These are phyloP conservation scores for Carex arenaria DNA, from an alignment of 202 grass and related monocot genomes.

Conservation along the genomic window DNA sequence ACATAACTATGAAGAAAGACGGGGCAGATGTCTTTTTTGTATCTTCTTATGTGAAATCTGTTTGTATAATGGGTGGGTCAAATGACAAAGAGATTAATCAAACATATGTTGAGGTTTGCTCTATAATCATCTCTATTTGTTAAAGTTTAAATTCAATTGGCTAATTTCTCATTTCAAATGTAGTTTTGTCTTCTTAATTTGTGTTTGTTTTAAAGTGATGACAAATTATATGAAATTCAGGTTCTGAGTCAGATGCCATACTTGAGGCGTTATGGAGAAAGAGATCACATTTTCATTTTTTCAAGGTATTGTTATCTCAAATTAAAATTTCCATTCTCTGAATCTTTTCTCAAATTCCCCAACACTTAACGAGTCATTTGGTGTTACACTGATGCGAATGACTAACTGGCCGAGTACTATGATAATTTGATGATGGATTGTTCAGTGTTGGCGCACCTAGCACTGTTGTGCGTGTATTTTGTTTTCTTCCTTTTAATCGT, in stretches of 20 bases:
- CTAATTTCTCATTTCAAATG: neutral
- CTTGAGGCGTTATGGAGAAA: conserved; percentile 70
- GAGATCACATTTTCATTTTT: conserved; percentile 97
- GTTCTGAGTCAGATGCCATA: conserved; percentile 92
- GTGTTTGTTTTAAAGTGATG: neutral
- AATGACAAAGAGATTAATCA: conserved; percentile 92
- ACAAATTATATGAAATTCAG: conserved; percentile 26
- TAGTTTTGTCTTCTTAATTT: neutral
- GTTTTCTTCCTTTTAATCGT: no score
- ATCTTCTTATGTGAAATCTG: conserved; percentile 87
- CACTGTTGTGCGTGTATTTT: no score
- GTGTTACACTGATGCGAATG: no score
- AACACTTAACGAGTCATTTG: no score
- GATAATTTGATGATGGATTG: no score
- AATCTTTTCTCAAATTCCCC: no score
- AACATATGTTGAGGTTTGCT: conserved; percentile 52
- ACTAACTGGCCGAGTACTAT: no score
- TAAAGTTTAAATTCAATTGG: neutral
- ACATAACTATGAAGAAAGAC: conserved; percentile 60
- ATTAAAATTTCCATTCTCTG: neutral
- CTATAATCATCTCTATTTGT: neutral
- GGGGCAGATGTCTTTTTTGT: conserved; percentile 83
- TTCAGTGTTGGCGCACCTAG: no score
- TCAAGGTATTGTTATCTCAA: conserved; percentile 54
- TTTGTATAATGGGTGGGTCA: conserved; percentile 23